Evolutionary conservation across 257 asterid genomes (phyloP).

Genomic region (Cinchona pubescens): DNA sequence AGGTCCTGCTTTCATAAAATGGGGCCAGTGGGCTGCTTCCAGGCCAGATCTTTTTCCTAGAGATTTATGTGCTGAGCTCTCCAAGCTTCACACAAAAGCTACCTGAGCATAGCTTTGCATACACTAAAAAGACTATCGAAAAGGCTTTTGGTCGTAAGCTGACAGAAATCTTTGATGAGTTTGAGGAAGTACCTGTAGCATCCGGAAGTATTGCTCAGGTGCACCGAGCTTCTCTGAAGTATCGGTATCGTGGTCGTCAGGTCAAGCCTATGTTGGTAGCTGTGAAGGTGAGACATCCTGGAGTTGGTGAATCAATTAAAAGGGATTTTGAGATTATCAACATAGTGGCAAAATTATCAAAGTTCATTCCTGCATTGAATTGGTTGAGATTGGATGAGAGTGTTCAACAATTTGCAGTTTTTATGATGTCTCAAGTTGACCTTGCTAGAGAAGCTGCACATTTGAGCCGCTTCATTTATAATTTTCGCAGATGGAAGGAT

Average conservation of each 20-base stretch:
- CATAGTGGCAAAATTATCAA: constrained; percentile 25
- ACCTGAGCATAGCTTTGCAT: constrained; percentile 85
- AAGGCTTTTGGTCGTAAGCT: constrained; percentile 30
- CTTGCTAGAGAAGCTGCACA: constrained; percentile 38
- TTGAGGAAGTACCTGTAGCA: constrained; percentile 33
- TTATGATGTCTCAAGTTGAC: constrained; percentile 38
- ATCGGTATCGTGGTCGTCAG: constrained; percentile 17
- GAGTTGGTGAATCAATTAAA: constrained; percentile 32
- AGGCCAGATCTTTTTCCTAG: constrained; percentile 89
- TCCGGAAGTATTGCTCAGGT: constrained; percentile 36
- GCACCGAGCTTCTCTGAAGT: constrained; percentile 29
- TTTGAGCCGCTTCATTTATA: constrained; percentile 30
- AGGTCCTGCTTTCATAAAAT: constrained; percentile 96
- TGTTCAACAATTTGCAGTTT: constrained; percentile 30
- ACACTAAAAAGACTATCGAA: constrained; percentile 43
- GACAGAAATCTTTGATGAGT: constrained; percentile 29
- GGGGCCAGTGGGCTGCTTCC: constrained; percentile 99
- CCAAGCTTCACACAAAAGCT: constrained; percentile 94
- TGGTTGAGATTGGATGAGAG: constrained; percentile 40
- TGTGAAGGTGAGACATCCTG: constrained; percentile 35
- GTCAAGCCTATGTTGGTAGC: constrained; percentile 27
- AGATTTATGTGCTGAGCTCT: constrained; percentile 77
- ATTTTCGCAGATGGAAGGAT: constrained; percentile 29
- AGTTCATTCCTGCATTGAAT: constrained; percentile 21
- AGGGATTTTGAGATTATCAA: constrained; percentile 34